Conservation (phyloP, 2,329 filamentous ascomycete species). For the Colletotrichum cordylinicola region DNA sequence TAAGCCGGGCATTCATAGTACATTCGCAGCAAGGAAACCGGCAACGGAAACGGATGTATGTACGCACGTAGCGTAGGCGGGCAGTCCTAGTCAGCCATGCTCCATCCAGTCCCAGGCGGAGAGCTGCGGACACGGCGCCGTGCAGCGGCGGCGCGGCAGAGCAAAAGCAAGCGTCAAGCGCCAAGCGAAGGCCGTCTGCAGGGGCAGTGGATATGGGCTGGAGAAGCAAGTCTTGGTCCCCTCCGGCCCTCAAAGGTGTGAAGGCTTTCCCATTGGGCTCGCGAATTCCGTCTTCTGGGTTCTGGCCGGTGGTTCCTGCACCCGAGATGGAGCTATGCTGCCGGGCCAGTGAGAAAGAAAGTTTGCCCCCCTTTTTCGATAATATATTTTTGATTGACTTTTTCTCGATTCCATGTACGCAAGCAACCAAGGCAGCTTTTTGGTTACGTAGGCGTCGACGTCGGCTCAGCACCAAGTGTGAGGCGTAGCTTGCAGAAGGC, state of each 20-base stretch:
- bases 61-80: not conserved
- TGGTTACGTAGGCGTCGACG: not conserved
- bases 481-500: not conserved
- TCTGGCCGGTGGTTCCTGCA: not conserved
- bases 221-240: not conserved
- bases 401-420: not conserved
- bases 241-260: not conserved
- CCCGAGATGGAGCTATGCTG: not conserved
- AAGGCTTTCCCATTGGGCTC: not conserved
- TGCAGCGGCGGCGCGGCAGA: not conserved
- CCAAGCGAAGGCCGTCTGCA: conserved; percentile 16
- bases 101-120: not conserved
- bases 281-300: not conserved
- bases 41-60: not conserved
- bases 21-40: not conserved
- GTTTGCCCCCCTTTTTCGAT: not conserved
- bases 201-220: not conserved
- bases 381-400: not conserved
- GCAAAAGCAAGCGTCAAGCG: conserved; percentile 2
- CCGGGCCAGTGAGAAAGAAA: conserved; percentile 2
- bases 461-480: not conserved
- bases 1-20: not conserved
- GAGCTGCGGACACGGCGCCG: not conserved
- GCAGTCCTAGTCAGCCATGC: not conserved
- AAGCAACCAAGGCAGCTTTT: not conserved